A percentile compares a stretch with the other conserved stretches of the same genome.
phyloP scores from a whole-genome alignment of 306 rosid species.

The Cicer pinnatifidum region DNA sequence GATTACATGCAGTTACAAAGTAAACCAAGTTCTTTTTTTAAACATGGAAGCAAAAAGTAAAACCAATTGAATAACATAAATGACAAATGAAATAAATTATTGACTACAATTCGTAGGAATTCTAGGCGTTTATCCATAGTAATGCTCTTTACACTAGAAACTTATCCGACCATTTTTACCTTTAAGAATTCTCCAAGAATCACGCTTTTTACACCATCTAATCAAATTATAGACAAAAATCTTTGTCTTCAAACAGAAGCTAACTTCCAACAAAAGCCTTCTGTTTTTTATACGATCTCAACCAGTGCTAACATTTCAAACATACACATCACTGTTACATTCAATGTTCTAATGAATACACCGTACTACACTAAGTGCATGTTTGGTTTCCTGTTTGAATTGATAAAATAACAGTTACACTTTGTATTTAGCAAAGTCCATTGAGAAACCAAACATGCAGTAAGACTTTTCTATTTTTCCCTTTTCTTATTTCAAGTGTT shows the following conservation, averaged over 20 bases:
- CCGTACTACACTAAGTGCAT: too few relatives aligned
- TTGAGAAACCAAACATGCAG: too few relatives aligned
- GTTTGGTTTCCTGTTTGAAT: too few relatives aligned
- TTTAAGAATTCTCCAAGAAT: constrained; percentile 10
- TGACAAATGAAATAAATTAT: constrained; percentile 20
- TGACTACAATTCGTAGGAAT: constrained; percentile 5
- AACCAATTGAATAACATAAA: not conserved
- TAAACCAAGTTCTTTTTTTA: constrained; percentile 20
- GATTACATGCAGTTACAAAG: constrained; percentile 17
- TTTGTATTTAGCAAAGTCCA: too few relatives aligned
- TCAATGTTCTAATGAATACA: constrained; percentile 25
- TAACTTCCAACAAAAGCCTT: constrained; percentile 7
- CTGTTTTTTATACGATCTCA: not conserved
- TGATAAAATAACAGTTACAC: too few relatives aligned
- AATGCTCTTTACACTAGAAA: not conserved
- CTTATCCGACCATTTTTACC: constrained; percentile 9
- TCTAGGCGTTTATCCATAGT: not conserved
- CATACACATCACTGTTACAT: not conserved
- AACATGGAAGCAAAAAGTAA: not conserved
- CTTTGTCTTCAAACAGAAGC: constrained; percentile 24
- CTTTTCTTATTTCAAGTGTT: not conserved
- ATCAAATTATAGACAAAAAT: constrained; percentile 21
- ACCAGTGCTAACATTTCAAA: not conserved
- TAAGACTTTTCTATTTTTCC: not conserved
- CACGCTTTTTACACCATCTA: constrained; percentile 11